A percentile compares a stretch with the other conserved stretches of the same genome.
These are phyloP conservation scores for Torulaspora franciscae DNA, from an alignment of 805 yeast species.

Conservation along the genomic window DNA sequence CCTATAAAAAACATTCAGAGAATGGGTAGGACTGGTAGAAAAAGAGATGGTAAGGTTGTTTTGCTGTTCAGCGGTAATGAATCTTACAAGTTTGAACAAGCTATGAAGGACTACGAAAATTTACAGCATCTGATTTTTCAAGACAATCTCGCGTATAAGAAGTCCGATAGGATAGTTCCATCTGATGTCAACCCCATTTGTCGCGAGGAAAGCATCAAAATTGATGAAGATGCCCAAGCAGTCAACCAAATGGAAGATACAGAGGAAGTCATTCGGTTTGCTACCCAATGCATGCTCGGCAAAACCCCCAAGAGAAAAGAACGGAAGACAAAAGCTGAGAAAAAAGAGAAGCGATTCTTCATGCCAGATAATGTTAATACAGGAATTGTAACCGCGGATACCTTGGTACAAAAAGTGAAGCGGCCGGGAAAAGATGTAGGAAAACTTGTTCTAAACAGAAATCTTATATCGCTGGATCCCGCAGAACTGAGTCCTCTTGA, in stretches of 20 bases:
- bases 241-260: constrained; percentile 51
- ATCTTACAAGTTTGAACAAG: constrained; percentile 69
- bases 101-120: constrained; percentile 76
- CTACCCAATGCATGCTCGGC: constrained; percentile 58
- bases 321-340: constrained; percentile 16
- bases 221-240: constrained; percentile 66
- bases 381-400: constrained; percentile 54
- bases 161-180: constrained; percentile 69
- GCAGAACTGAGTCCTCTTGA: constrained; percentile 17
- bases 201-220: constrained; percentile 50
- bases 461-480: constrained; percentile 12
- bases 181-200: constrained; percentile 49
- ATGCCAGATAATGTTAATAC: constrained; percentile 71
- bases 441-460: constrained; percentile 3
- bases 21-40: constrained; percentile 98
- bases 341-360: constrained; percentile 43
- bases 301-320: constrained; percentile 26
- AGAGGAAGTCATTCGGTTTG: constrained; percentile 62
- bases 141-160: constrained; percentile 41
- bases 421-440: background rate
- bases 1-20: constrained; percentile 92
- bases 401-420: constrained; percentile 37
- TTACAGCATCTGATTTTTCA: constrained; percentile 66
- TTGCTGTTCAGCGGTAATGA: constrained; percentile 75
- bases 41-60: constrained; percentile 78